Conservation (phyloP, 2,329 filamentous ascomycete genomes). For the Diaporthe nobilis region DNA sequence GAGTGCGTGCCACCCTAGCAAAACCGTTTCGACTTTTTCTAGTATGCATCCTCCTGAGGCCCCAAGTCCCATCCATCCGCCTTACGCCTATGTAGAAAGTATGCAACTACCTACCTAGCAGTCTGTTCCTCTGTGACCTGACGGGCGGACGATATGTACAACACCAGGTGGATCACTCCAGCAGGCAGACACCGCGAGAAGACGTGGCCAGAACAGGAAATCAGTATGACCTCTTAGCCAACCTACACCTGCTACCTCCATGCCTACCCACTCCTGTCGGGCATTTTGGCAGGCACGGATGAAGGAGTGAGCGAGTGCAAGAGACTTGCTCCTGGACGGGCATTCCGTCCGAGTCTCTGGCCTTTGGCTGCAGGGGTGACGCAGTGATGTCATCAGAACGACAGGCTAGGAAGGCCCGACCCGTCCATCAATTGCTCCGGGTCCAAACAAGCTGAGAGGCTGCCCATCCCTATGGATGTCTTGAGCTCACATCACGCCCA, state of each 20-base stretch:
- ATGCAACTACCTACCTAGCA: neutral
- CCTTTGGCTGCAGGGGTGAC: slow-evolving; percentile 15
- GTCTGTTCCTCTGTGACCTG: neutral
- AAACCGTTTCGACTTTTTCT: neutral
- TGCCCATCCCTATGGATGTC: neutral
- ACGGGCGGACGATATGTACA: neutral
- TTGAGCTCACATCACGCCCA: slow-evolving; percentile 7
- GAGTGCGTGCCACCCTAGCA: neutral
- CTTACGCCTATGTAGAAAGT: neutral
- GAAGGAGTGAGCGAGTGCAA: neutral
- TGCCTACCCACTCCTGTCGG: neutral
- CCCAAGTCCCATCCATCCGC: neutral
- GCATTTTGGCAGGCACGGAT: neutral
- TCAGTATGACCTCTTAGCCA: neutral
- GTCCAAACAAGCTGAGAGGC: neutral
- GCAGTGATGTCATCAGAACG: slow-evolving; percentile 34
- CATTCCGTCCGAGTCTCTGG: too few relatives aligned
- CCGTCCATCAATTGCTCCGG: slow-evolving; percentile 6
- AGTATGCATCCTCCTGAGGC: neutral
- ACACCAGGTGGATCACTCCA: neutral
- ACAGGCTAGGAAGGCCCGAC: slow-evolving; percentile 31
- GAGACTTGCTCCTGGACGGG: too few relatives aligned
- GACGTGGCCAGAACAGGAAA: neutral
- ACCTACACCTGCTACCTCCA: neutral
- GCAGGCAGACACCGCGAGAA: neutral